Evolutionary conservation across 2,329 filamentous ascomycete genomes (phyloP), one percentile per base, ranked within the genome.

Genomic region (Diaporthe eres): DNA sequence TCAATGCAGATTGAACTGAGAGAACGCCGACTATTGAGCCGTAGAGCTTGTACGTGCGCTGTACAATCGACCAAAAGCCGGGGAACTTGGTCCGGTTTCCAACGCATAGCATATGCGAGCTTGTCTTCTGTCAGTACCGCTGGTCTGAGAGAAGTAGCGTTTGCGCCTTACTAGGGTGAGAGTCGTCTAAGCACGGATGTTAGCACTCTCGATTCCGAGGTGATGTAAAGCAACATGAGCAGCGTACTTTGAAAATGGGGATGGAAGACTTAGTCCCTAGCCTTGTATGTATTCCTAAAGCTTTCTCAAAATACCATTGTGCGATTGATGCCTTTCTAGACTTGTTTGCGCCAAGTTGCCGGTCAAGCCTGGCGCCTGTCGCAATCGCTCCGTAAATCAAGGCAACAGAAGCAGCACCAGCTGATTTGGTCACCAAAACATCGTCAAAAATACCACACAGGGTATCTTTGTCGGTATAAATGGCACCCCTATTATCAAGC

Each of bases 11-110:
- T 55, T 31, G 51, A 55, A 55, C 51, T 55, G 51, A 55, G 51
- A 55, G 51, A 55, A 28, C 51, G 51, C n/a, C 51, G n/a, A n/a
- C 51, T 55, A n/a, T 55, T 28, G 51, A 55, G 51, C 51, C 51
- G 8, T 7, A 55, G 51, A 28, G 51, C 25, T 55, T 55, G 51
- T 55, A 28, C n/a, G 10, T 55, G 51, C 13, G n/a, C 51, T 55
- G 51, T 55, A 55, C 51, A 28, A 28, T 55, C 51, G 4, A 15
- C 51, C 51, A 55, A 55, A 17, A 55, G 51, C 51, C 51, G 2
- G 51, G 51, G 51, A 15, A 55, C 13, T 13, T 28, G 51, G 10
- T 55, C 51, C 51, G 51, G 51, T 6, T 55, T 55, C 51, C 51
- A 55, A 55, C 51, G 51, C 51, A 55, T 55, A 31, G 51, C 51